Conservation (phyloP, 2,329 filamentous ascomycete species). For the Xylariaceae sp. region DNA sequence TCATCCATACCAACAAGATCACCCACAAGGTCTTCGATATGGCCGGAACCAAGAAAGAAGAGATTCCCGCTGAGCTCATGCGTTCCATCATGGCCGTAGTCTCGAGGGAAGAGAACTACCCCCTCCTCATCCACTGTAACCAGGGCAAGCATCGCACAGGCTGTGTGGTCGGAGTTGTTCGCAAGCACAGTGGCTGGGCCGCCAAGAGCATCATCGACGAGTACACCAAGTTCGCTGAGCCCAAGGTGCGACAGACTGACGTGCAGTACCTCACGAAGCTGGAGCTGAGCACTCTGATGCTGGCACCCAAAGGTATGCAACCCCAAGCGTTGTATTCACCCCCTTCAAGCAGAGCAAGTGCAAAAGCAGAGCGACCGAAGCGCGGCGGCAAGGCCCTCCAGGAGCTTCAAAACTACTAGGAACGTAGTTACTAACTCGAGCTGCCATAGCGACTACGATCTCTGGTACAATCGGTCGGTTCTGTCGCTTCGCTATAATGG, state of each 20-base stretch:
- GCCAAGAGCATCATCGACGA: conserved; percentile 62
- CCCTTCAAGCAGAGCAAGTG: too few species aligned
- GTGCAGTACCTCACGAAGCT: conserved; percentile 55
- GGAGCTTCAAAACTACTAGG: too few species aligned
- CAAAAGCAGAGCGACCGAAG: too few species aligned
- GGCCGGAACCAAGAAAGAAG: conserved; percentile 81
- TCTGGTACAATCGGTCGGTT: conserved; percentile 10
- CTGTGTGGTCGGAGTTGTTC: conserved; percentile 77
- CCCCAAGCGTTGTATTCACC: too few species aligned
- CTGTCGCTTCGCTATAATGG: conserved; percentile 15
- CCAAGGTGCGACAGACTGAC: conserved; percentile 58
- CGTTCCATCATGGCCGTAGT: conserved; percentile 66
- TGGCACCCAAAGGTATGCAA: conserved; percentile 1
- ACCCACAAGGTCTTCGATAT: conserved; percentile 72
- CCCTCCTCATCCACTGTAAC: conserved; percentile 86
- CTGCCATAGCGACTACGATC: background rate
- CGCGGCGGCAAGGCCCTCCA: too few species aligned
- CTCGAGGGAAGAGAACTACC: conserved; percentile 69
- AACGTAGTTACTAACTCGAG: too few species aligned
- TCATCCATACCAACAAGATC: conserved; percentile 65
- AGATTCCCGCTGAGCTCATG: conserved; percentile 65
- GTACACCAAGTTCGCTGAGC: conserved; percentile 63
- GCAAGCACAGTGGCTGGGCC: conserved; percentile 68
- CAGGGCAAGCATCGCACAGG: conserved; percentile 91
- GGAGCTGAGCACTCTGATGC: conserved; percentile 34